Evolutionary conservation across 2,329 filamentous ascomycete genomes (phyloP), one percentile per base, ranked within the genome.

Genomic region (Gaeumannomyces sp.): DNA sequence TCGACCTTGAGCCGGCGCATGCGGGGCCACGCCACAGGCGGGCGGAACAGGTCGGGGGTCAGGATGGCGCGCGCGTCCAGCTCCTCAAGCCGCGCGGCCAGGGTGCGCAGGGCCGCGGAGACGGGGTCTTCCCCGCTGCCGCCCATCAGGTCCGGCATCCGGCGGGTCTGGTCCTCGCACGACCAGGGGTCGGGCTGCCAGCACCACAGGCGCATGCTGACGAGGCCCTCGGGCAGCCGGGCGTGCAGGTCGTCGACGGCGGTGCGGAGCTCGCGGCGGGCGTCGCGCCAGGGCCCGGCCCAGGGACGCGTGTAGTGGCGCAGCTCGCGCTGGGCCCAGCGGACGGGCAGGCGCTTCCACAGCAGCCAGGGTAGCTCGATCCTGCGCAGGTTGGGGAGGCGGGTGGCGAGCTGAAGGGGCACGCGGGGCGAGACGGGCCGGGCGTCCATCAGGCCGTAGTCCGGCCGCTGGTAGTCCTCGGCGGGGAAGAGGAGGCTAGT

Each of bases 231-330:
- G 27, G 68, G 62, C 29, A 67, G 45, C 61, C 66, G 66, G 64
- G 67, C 66, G 13, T 67, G 19, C 60, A 66, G 64, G 35, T 67
- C 59, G 31, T 63, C 45, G 35, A 68, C 64, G 22, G 69, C 67
- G 16, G 31, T 63, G 58, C 70, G 68, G 28, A 72, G 68, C 60
- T 70, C 70, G 62, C 69, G 68, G 56, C 70, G 67, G 28, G 67
- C 68, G 62, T 72, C 70, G 29, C 70, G 66, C 60, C 68, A 66
- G 3, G 70, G 68, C 13, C 70, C 70, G 58, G 70, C 70, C 68
- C 70, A 72, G n/a, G 64, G 62, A 22, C 68, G 65, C 16, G 65
- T 64, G 64, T 64, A 68, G 57, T 67, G 65, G n/a, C 66, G 64
- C 64, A 66, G 27, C 25, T 56, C 19, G 58, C 38, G 60, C 58